A percentile compares a stretch with the other conserved stretches of the same genome.
These are phyloP conservation scores for Picochlorum costavermella DNA, from an alignment of 139 green algal genomes.

Conservation along the genomic window DNA sequence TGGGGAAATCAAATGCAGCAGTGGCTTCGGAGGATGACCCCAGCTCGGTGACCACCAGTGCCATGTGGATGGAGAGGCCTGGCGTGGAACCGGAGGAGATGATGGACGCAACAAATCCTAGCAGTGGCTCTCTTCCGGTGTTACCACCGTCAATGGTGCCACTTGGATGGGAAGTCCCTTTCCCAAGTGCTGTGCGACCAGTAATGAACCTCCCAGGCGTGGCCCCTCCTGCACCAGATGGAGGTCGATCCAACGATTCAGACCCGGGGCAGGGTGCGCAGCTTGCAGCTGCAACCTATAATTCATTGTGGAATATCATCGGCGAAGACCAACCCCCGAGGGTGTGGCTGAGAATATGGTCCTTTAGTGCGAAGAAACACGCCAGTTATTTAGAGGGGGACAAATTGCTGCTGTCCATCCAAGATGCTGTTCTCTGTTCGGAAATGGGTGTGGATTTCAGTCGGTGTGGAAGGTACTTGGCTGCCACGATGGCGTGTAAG, in stretches of 20 bases:
- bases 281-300: constrained; percentile 30
- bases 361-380: constrained; percentile 31
- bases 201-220: background rate
- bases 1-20: no score
- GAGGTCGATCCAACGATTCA: background rate
- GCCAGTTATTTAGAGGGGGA: constrained; percentile 17
- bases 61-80: background rate
- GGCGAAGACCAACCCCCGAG: constrained; percentile 58
- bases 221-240: background rate
- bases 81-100: background rate
- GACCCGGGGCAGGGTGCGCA: constrained; percentile 7
- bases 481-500: constrained; percentile 57
- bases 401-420: constrained; percentile 40
- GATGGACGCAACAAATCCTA: background rate
- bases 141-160: constrained; percentile 45
- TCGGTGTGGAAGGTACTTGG: constrained; percentile 66
- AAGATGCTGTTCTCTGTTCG: constrained; percentile 70
- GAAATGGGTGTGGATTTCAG: constrained; percentile 90
- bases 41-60: no score
- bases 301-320: constrained; percentile 41
- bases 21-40: no score
- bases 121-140: background rate
- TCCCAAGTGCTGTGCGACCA: constrained; percentile 12
- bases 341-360: constrained; percentile 69
- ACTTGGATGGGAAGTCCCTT: constrained; percentile 54